Percentiles rank a stretch among this genome's conserved stretches.
Evolutionary conservation across 2,329 filamentous ascomycete species (phyloP).

Genomic region (Botrytis fragariae): DNA sequence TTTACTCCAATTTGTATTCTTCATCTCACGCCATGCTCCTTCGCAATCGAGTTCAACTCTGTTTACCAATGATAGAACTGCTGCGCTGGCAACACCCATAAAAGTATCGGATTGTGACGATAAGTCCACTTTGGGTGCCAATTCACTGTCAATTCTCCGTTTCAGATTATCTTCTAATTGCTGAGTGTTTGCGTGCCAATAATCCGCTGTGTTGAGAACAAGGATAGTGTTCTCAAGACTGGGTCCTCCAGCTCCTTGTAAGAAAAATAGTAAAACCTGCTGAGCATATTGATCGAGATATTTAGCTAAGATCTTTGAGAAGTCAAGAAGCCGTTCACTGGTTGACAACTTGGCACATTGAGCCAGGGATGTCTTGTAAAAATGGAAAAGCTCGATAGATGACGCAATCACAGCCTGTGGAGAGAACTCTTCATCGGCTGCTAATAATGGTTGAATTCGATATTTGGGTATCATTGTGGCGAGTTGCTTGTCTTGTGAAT

Average conservation of each 20-base stretch:
- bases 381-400: slow-evolving; percentile 95
- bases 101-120: slow-evolving; percentile 94
- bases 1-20: slow-evolving; percentile 89
- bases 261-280: slow-evolving; percentile 76
- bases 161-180: slow-evolving; percentile 95
- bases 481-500: slow-evolving; percentile 88
- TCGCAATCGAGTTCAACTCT: slow-evolving; percentile 82
- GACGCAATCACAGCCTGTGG: slow-evolving; percentile 86
- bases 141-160: slow-evolving; percentile 77
- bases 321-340: slow-evolving; percentile 77
- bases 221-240: slow-evolving; percentile 74
- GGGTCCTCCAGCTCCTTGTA: slow-evolving; percentile 51
- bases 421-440: slow-evolving; percentile 87
- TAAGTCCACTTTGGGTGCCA: slow-evolving; percentile 75
- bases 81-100: slow-evolving; percentile 87
- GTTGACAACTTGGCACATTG: slow-evolving; percentile 97
- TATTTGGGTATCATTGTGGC: slow-evolving; percentile 84
- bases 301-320: slow-evolving; percentile 82
- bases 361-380: slow-evolving; percentile 87
- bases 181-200: slow-evolving; percentile 90
- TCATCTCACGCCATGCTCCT: slow-evolving; percentile 93
- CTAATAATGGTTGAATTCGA: slow-evolving; percentile 74
- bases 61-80: slow-evolving; percentile 79
- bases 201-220: slow-evolving; percentile 94
- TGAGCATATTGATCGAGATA: slow-evolving; percentile 96